phyloP scores from a whole-genome alignment of 768 basidiomycete genomes.

The Trametes sanguinea region DNA sequence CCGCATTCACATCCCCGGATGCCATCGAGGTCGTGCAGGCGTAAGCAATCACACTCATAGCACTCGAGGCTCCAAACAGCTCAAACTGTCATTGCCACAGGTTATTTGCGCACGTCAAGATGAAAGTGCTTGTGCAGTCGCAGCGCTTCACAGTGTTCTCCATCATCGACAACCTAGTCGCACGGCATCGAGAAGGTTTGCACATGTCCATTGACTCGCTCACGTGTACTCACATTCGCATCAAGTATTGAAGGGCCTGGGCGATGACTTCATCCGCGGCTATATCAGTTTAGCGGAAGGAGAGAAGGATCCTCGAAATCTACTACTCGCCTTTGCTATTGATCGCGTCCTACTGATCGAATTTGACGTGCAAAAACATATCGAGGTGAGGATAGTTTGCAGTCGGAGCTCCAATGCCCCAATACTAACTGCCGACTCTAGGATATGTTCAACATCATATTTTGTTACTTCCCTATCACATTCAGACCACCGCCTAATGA shows the following conservation, averaged over 20 bases:
- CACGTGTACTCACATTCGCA: background rate
- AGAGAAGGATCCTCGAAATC: slow-evolving; percentile 96
- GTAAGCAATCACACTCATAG: slow-evolving; percentile 44
- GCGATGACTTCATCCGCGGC: slow-evolving; percentile 67
- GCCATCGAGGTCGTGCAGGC: slow-evolving; percentile 56
- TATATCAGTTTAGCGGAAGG: slow-evolving; percentile 87
- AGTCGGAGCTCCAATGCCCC: too few species aligned
- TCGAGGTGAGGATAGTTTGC: slow-evolving; percentile 62
- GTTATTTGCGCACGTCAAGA: slow-evolving; percentile 74
- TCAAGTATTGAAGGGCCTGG: slow-evolving; percentile 70
- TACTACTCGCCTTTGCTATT: slow-evolving; percentile 87
- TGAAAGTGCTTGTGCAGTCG: slow-evolving; percentile 80
- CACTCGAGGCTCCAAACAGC: background rate
- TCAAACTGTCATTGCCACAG: slow-evolving; percentile 40
- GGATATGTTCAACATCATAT: slow-evolving; percentile 92
- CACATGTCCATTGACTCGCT: background rate
- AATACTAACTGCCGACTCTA: slow-evolving; percentile 32
- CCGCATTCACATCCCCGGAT: slow-evolving; percentile 66
- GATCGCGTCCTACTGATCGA: slow-evolving; percentile 84
- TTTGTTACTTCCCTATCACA: slow-evolving; percentile 98
- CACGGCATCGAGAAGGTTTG: slow-evolving; percentile 66
- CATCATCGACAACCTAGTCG: slow-evolving; percentile 78
- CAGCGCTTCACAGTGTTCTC: slow-evolving; percentile 79
- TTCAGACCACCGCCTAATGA: slow-evolving; percentile 94
- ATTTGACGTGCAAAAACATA: slow-evolving; percentile 71